phyloP scores from a whole-genome alignment of 495 filamentous ascomycete species.

The Daldinia vernicosa region DNA sequence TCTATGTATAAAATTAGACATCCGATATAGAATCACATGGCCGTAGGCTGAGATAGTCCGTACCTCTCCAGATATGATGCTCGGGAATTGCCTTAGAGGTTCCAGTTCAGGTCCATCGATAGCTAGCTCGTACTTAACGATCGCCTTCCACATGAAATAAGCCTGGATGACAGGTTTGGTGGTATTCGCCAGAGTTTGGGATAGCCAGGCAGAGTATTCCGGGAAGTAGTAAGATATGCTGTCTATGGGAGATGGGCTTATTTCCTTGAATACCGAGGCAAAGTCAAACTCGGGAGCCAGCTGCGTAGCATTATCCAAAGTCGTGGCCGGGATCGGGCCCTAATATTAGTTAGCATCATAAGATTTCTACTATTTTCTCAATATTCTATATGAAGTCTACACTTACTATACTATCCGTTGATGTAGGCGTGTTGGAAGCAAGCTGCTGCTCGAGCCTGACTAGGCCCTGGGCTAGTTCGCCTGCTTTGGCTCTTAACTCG shows the following conservation, averaged over 20 bases:
- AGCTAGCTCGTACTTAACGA: constrained; percentile 34
- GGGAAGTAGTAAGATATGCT: constrained; percentile 6
- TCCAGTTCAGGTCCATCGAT: constrained; percentile 65
- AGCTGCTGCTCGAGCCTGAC: constrained; percentile 16
- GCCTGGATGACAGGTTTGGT: constrained; percentile 10
- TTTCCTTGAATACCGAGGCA: constrained; percentile 1
- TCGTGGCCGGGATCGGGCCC: background rate
- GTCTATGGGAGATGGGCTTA: constrained; percentile 19
- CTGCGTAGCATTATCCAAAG: constrained; percentile 8
- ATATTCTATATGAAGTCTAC: background rate
- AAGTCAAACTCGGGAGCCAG: constrained; percentile 25
- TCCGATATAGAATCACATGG: background rate
- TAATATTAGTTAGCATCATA: background rate
- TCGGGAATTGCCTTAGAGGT: constrained; percentile 65
- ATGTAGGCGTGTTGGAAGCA: background rate
- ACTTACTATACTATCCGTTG: background rate
- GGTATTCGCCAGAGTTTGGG: constrained; percentile 13
- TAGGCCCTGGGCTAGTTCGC: constrained; percentile 7
- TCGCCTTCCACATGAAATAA: constrained; percentile 25
- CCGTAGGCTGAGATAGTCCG: background rate
- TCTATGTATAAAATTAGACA: constrained; percentile 13
- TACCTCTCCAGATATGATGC: constrained; percentile 41
- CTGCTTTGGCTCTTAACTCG: constrained; percentile 2
- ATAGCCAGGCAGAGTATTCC: constrained; percentile 17
- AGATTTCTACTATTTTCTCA: background rate